A percentile compares a stretch with the other conserved stretches of the same genome.
Conservation (phyloP, 208 protist species). For the Leptomonas pyrrhocoris region DNA sequence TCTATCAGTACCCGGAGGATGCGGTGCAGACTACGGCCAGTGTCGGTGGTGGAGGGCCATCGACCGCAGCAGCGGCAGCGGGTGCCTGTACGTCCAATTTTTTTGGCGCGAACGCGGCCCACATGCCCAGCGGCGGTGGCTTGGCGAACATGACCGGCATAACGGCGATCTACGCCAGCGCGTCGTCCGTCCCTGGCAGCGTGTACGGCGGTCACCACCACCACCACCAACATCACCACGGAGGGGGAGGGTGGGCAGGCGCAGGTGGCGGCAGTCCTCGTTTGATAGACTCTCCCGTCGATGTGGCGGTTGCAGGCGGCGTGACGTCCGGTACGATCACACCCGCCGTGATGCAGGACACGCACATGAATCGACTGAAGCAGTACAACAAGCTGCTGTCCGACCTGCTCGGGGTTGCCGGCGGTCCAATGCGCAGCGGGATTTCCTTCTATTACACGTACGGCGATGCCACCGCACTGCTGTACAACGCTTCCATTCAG, state of each 20-base stretch:
- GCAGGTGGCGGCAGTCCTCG: background rate
- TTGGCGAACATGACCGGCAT: background rate
- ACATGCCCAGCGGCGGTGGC: background rate
- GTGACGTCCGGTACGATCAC: background rate
- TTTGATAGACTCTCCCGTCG: slow-evolving; percentile 19
- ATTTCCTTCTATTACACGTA: slow-evolving; percentile 66
- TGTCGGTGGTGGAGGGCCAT: no score
- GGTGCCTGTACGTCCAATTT: no score
- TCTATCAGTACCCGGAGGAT: slow-evolving; percentile 42
- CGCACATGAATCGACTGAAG: slow-evolving; percentile 34
- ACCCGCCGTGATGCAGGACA: slow-evolving; percentile 10
- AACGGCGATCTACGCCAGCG: background rate
- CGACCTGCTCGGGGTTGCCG: slow-evolving; percentile 43
- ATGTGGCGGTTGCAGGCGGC: background rate
- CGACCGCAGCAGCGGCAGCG: background rate
- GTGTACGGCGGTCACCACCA: background rate
- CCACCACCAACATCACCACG: no score
- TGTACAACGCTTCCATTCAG: slow-evolving; percentile 65
- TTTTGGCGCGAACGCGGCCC: background rate
- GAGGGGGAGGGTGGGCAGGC: background rate
- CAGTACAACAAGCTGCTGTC: slow-evolving; percentile 40
- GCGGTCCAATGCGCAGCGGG: slow-evolving; percentile 46
- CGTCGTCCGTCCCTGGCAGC: background rate
- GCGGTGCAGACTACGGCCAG: no score
- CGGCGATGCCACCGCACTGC: slow-evolving; percentile 49